A percentile compares a stretch with the other conserved stretches of the same genome.
phyloP scores from a whole-genome alignment of 2,329 filamentous ascomycete genomes.

The Cladophialophora exuberans region DNA sequence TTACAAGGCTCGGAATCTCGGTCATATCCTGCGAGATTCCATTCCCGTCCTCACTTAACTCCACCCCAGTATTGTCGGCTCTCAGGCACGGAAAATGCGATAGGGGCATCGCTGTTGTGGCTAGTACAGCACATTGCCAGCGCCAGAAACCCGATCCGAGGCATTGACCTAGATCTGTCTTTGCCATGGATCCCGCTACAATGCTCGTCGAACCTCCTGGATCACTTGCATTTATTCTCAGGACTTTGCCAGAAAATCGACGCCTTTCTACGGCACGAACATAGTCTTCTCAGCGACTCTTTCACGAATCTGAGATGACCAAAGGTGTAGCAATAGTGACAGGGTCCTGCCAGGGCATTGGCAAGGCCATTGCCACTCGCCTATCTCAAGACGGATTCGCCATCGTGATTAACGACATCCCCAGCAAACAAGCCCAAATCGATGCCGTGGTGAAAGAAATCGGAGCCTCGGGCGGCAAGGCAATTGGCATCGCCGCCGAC shows the following conservation, averaged over 20 bases:
- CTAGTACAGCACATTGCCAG: no score
- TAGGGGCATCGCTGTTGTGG: neutral
- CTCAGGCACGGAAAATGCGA: neutral
- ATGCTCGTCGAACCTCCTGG: neutral
- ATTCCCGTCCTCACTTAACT: neutral
- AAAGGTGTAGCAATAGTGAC: constrained; percentile 41
- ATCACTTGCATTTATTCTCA: neutral
- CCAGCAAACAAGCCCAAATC: constrained; percentile 61
- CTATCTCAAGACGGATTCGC: constrained; percentile 68
- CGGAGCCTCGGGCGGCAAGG: constrained; percentile 59
- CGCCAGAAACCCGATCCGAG: neutral
- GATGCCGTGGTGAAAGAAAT: constrained; percentile 61
- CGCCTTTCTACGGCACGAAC: neutral
- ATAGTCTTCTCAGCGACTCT: neutral
- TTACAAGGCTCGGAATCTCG: neutral
- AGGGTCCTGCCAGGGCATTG: constrained; percentile 43
- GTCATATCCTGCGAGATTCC: neutral
- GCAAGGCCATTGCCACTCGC: constrained; percentile 56
- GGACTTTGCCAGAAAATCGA: neutral
- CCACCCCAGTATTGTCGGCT: neutral
- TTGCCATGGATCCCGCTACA: neutral
- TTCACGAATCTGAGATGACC: constrained; percentile 5
- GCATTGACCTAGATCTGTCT: neutral
- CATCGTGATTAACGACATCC: constrained; percentile 68
- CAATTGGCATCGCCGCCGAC: constrained; percentile 64